Evolutionary conservation across 2,329 filamentous ascomycete species (phyloP), one percentile per base, ranked within the genome.

Genomic region (Blastomyces parvus): DNA sequence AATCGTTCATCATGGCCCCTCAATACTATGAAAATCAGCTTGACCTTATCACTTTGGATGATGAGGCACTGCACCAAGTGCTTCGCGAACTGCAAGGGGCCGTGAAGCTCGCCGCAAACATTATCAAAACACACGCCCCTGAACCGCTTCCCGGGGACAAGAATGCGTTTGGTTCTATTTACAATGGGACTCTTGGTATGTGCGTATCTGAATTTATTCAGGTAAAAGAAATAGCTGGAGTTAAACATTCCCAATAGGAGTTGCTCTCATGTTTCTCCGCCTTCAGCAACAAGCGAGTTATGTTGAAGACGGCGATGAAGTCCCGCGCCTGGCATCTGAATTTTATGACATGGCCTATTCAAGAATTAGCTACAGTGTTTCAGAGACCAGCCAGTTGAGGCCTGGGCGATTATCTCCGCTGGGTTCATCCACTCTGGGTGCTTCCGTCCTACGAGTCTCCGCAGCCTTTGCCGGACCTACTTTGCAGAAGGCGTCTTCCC

Each of bases 221-320:
- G 48, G 40, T 11, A 19, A 19, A 46, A 19, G 27, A n/a, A n/a
- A 3, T 7, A 40, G 22, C n/a, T 52, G 14, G 46, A 36, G 30
- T 42, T 61, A 8, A 52, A 27, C 44, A 40, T 40, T 48, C 9
- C 53, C 17, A 55, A n/a, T 63, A 76, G 76, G 76, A 14, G 68
- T 76, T 56, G 70, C 72, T 44, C 67, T 77, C 55, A 69, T 74
- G 52, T 75, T 76, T 58, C 68, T 77, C 14, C 74, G 76, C n/a
- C 69, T 78, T 19, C 70, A 71, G 13, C 73, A 71, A 27, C 76
- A 78, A 64, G 69, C 68, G 5, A 59, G 67, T 14, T 70, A 70
- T 11, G 59, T 77, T 19, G 62, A 55, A 0, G 64, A 67, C 14
- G 36, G 48, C 8, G 55, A 62, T 3, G 48, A 65, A 27, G 3